Percentiles rank a stretch among this genome's conserved stretches.
These are phyloP conservation scores for Podospora pseudoanserina DNA, from an alignment of 495 filamentous ascomycete species.

Conservation along the genomic window DNA sequence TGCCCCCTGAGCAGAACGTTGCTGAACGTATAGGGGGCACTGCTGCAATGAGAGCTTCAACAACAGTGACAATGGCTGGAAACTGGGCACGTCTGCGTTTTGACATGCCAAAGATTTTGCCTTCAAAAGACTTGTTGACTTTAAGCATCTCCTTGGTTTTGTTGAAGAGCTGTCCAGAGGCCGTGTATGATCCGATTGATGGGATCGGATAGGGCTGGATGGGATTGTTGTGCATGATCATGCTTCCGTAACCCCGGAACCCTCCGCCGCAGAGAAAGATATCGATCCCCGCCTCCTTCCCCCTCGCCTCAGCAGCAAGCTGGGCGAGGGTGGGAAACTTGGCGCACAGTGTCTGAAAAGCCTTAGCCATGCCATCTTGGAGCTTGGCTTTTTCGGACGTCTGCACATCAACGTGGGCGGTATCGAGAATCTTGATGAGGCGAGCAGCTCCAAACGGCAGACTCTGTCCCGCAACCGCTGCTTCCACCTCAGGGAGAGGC, in stretches of 20 bases:
- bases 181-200: slow-evolving; percentile 76
- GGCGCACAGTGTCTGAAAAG: slow-evolving; percentile 59
- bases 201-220: slow-evolving; percentile 78
- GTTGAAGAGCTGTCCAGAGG: slow-evolving; percentile 57
- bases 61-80: slow-evolving; percentile 75
- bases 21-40: slow-evolving; percentile 69
- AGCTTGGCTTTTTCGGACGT: slow-evolving; percentile 55
- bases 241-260: slow-evolving; percentile 85
- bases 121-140: slow-evolving; percentile 49
- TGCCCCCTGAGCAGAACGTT: slow-evolving; percentile 80
- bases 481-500: slow-evolving; percentile 41
- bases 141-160: slow-evolving; percentile 57
- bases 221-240: slow-evolving; percentile 67
- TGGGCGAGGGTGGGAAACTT: slow-evolving; percentile 47
- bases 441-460: slow-evolving; percentile 88
- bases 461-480: slow-evolving; percentile 46
- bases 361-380: slow-evolving; percentile 53
- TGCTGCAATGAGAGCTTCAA: slow-evolving; percentile 65
- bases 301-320: slow-evolving; percentile 48
- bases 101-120: slow-evolving; percentile 75
- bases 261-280: slow-evolving; percentile 88
- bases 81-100: slow-evolving; percentile 76
- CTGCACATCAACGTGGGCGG: slow-evolving; percentile 39
- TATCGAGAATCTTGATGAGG: slow-evolving; percentile 59
- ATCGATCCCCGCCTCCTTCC: slow-evolving; percentile 53